Evolutionary conservation across 2,329 filamentous ascomycete species (phyloP).

Genomic region (Aspergillus sp.): DNA sequence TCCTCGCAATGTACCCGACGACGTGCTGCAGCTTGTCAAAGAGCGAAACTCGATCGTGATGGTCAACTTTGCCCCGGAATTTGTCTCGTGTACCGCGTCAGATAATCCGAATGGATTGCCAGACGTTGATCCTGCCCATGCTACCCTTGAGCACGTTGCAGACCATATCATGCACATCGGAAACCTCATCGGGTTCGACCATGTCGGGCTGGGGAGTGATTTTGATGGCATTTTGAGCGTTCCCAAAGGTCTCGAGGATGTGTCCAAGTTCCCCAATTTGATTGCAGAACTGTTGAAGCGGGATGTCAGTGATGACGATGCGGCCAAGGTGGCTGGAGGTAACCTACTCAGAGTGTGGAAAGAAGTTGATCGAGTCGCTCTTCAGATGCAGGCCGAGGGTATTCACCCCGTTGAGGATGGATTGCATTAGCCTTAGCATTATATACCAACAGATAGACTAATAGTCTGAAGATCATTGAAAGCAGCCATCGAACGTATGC

Average conservation of each 20-base stretch:
- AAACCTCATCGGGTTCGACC: conserved; percentile 73
- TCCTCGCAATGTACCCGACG: conserved; percentile 83
- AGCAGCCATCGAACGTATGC: too few species aligned
- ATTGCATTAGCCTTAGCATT: background rate
- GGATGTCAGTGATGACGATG: conserved; percentile 71
- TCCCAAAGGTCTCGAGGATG: conserved; percentile 75
- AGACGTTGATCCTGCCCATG: conserved; percentile 60
- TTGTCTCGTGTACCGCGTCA: conserved; percentile 68
- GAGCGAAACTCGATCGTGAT: conserved; percentile 72
- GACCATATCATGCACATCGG: conserved; percentile 81
- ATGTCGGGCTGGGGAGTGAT: conserved; percentile 85
- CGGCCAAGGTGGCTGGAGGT: conserved; percentile 68
- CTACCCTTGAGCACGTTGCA: conserved; percentile 71
- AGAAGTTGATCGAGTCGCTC: conserved; percentile 69
- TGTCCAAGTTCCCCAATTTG: conserved; percentile 74
- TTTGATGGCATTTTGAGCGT: conserved; percentile 65
- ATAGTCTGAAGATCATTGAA: too few species aligned
- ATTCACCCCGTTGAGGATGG: conserved; percentile 42
- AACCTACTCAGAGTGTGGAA: conserved; percentile 83
- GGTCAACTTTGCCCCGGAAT: conserved; percentile 83
- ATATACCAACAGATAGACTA: too few species aligned
- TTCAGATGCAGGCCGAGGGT: conserved; percentile 57
- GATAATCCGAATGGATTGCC: conserved; percentile 62
- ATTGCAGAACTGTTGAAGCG: conserved; percentile 68
- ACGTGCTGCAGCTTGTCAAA: conserved; percentile 73